Evolutionary conservation across 768 basidiomycete genomes (phyloP), one percentile per base, ranked within the genome.

Genomic region (Suillus plorans): DNA sequence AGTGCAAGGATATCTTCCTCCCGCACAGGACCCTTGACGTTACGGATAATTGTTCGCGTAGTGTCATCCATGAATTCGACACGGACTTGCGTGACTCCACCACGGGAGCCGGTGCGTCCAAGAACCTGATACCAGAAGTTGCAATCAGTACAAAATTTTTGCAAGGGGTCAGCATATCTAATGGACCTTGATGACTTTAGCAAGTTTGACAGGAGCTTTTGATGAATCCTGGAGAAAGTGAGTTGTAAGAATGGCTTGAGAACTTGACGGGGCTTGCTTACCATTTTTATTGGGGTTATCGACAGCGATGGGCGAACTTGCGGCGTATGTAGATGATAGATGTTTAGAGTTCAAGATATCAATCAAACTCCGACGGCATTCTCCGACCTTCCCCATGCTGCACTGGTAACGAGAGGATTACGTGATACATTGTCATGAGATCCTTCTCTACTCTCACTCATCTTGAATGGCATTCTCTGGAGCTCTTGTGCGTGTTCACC

Each of bases 31-130:
- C 97, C 97, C 81, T 99, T 99, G 70, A 99, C 97, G 82, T 99
- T 99, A 61, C 97, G 93, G 80, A 98, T 97, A 80, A 99, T 97
- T 70, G 93, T 91, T 73, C 97, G 92, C 69, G 89, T 87, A 63
- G 92, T 88, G 78, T 99, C 96, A 78, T 99, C 97, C 91, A 99
- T 90, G 84, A 99, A 97, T 78, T 99, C 97, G 70, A 99, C 97
- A 70, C 97, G 94, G 80, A 98, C 96, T 84, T 98, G 96, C 67
- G 95, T 98, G 74, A 99, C 95, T 83, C 97, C 97, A 82, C 97
- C 97, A 77, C 97, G 94, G 72, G 96, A 98, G 67, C 97, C 97
- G 76, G 97, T 99, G 74, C 97, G 90, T 75, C 97, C 97, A 74
- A 99, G 90, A 78, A 99, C 94, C 95, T 97, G 69, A 69, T 70